Evolutionary conservation across 23 red algal species (phyloP), one percentile per base, ranked within the genome.

Genomic region (Gracilaria vermiculophylla): DNA sequence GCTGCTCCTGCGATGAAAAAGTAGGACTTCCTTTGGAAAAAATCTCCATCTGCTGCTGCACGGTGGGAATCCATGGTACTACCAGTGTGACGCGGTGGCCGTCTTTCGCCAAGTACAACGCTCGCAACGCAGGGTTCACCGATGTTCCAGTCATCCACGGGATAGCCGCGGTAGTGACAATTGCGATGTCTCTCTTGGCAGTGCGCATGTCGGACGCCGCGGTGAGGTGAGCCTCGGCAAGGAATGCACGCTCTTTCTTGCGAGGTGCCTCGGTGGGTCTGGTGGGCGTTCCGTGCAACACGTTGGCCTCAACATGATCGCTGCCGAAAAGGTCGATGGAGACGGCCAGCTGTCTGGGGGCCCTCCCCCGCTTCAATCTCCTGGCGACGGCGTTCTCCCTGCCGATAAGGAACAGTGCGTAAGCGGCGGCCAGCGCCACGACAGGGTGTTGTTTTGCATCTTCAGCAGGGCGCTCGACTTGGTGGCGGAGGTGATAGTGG

Each of bases 81-180:
- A 89, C 39, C 31, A 95, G 39, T 10, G 93, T 95, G 51, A 95
- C 93, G 36, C 52, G 48, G 41, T 95, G 86, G 36, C 87, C 93
- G 37, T 79, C 81, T 32, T 76, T 56, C 23, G 93, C 93, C n/a
- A 95, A 35, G 70, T 95, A 85, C 19, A 89, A 20, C 1, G 85
- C 93, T 12, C 93, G 69, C 40, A 88, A 74, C 14, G 77, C 74
- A 45, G 93, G 76, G 66, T 95, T 95, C 12, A 95, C 77, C 13
- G 81, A 45, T 6, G 93, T 95, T 5, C 93, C 93, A 2, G 93
- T 95, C 86, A 95, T 90, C 93, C 93, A 95, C 21, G 93, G 93
- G 14, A 95, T 84, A 14, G 84, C 81, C 1, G 93, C 93, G 0
- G 93, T 91, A 23, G 93, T 95, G 57, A 95, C 78, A 12, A 95